A percentile compares a stretch with the other conserved stretches of the same genome.
Conservation (phyloP, 2,329 filamentous ascomycete species). For the Shiraia sp. region DNA sequence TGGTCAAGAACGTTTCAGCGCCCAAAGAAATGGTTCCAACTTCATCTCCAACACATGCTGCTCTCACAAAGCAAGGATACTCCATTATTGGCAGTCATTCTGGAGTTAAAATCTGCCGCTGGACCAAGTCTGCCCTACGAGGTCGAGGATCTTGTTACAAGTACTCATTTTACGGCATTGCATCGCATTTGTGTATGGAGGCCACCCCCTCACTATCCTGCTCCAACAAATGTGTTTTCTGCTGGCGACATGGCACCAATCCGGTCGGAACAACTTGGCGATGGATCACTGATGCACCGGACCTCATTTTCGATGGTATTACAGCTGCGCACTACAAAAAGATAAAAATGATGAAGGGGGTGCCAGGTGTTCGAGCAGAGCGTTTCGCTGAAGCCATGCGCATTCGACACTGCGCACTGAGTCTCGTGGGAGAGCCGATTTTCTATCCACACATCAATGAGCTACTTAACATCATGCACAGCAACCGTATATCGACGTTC, state of each 20-base stretch:
- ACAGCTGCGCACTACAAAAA: constrained; percentile 94
- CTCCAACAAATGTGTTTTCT: constrained; percentile 98
- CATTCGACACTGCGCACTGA: constrained; percentile 90
- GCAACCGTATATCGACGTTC: constrained; percentile 87
- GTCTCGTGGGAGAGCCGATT: constrained; percentile 94
- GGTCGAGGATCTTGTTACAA: constrained; percentile 97
- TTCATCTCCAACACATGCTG: constrained; percentile 82
- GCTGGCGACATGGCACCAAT: constrained; percentile 97
- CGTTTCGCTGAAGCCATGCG: constrained; percentile 90
- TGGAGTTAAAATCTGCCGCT: constrained; percentile 96
- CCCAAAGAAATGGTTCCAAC: constrained; percentile 93
- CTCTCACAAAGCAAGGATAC: constrained; percentile 95
- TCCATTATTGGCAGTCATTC: constrained; percentile 94
- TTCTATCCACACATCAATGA: constrained; percentile 98
- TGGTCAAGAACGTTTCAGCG: constrained; percentile 48
- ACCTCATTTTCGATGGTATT: constrained; percentile 86
- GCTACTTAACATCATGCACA: constrained; percentile 81
- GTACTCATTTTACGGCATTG: constrained; percentile 95
- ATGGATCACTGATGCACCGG: constrained; percentile 90
- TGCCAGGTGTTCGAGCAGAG: constrained; percentile 89
- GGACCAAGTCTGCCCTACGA: constrained; percentile 95
- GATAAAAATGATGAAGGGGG: constrained; percentile 94
- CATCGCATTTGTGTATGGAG: constrained; percentile 97
- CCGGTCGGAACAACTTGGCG: constrained; percentile 96
- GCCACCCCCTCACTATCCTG: constrained; percentile 93